Evolutionary conservation across 2,329 filamentous ascomycete genomes (phyloP), one percentile per base, ranked within the genome.

Genomic region (Trichoderma sp.): DNA sequence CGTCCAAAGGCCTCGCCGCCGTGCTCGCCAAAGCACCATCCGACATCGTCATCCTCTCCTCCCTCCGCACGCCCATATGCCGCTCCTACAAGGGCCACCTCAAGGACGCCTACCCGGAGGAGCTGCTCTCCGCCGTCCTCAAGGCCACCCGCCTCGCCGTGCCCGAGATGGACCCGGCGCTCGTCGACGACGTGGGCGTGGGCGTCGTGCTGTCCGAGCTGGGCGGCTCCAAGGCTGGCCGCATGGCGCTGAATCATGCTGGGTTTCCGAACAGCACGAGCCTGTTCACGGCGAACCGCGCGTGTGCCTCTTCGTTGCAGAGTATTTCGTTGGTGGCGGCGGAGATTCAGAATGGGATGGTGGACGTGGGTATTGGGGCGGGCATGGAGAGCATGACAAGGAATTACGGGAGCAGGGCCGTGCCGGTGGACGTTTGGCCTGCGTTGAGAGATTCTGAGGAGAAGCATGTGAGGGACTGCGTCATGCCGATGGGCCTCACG

Each of bases 351-450:
- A 86, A 88, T 0, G 94, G 92, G 1, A 87, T 89, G 76, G 92
- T 95, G 66, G 88, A 90, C 73, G 85, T 87, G 0, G 95, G 93
- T 73, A 89, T 98, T 73, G 95, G 91, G 11, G 95, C 93, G 2
- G 95, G 95, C 34, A 97, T 97, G 93, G 95, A 98, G 87, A 95
- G 92, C 83, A 98, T 98, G 95, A 97, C 93, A 74, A 85, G 92
- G 75, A 97, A 97, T 83, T 98, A 98, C 82, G 94, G 91, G 66
- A 89, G 86, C 30, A 86, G 90, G 71, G 95, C 95, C n/a, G 96
- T 98, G 57, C 95, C 95, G 0, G 91, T 90, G 0, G 89, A 94
- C 74, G 82, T 94, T 12, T 97, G 94, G 93, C 90, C 92, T 0
- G 90, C 88, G 66, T 83, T 97, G 73, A 88, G 85, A 76, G 87